phyloP scores from a whole-genome alignment of 176 grass and related monocot species.

The Aegilops longissima region DNA sequence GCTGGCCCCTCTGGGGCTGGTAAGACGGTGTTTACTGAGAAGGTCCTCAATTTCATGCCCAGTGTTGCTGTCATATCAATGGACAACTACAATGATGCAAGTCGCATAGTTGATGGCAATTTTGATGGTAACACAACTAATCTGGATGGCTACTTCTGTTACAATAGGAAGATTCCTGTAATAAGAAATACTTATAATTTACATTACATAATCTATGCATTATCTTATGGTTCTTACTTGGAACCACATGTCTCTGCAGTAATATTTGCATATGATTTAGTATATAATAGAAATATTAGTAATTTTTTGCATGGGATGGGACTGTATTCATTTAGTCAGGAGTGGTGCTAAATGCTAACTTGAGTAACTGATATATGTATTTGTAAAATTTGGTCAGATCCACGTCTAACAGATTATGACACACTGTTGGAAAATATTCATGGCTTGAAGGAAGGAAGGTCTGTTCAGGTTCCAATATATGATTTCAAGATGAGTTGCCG shows the following conservation, averaged over 20 bases:
- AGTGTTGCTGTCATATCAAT: conserved; percentile 90
- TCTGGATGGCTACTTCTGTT: background rate
- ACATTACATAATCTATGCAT: background rate
- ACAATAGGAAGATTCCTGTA: background rate
- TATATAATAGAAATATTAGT: background rate
- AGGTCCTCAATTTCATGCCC: conserved; percentile 92
- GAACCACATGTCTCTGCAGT: conserved; percentile 14
- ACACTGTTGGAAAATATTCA: conserved; percentile 92
- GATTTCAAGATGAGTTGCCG: conserved; percentile 91
- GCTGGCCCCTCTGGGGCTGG: conserved; percentile 93
- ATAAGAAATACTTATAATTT: background rate
- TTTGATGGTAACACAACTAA: conserved; percentile 72
- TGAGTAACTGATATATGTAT: conserved; percentile 17
- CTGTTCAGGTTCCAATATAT: conserved; percentile 96
- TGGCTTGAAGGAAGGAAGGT: conserved; percentile 76
- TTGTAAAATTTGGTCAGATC: conserved; percentile 62
- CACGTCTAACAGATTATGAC: conserved; percentile 91
- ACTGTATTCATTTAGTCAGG: background rate
- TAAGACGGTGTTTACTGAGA: conserved; percentile 95
- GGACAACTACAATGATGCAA: conserved; percentile 96
- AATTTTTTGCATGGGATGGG: background rate
- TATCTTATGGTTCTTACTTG: conserved; percentile 11
- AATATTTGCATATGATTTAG: background rate
- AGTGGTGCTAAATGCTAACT: background rate
- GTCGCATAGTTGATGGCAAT: conserved; percentile 90